Evolutionary conservation across 2,329 filamentous ascomycete species (phyloP).

Genomic region (Calonectria henricotiae): DNA sequence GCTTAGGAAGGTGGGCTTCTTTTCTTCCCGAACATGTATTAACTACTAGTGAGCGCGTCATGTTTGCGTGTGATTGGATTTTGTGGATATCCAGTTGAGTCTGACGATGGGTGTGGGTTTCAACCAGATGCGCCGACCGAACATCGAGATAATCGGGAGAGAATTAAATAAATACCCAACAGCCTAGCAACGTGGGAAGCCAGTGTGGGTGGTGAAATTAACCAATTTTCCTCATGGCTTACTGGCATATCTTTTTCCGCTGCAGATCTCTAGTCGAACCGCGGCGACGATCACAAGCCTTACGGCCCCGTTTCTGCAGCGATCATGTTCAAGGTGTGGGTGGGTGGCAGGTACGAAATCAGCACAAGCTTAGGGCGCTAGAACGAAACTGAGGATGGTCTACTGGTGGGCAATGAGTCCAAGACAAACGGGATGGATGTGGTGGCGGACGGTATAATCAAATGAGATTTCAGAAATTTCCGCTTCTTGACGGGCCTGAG

Average conservation of each 20-base stretch:
- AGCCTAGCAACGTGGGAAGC: not conserved
- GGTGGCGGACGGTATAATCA: constrained; percentile 1
- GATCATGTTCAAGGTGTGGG: constrained; percentile 19
- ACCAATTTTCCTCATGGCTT: constrained; percentile 12
- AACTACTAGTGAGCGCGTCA: constrained; percentile 10
- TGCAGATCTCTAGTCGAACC: not conserved
- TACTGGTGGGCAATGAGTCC: constrained; percentile 1
- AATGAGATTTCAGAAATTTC: constrained; percentile 17
- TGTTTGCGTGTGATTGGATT: constrained; percentile 4
- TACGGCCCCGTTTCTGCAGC: constrained; percentile 19
- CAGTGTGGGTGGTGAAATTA: constrained; percentile 15
- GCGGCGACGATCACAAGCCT: constrained; percentile 19
- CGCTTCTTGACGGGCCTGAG: not conserved
- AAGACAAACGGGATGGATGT: constrained; percentile 22
- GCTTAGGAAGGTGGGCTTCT: not conserved
- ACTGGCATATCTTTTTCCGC: not conserved
- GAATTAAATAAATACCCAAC: not conserved
- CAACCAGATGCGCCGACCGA: not conserved
- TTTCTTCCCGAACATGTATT: constrained; percentile 9
- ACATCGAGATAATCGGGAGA: constrained; percentile 15
- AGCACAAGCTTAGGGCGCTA: constrained; percentile 10
- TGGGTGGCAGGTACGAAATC: constrained; percentile 17
- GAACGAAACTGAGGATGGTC: constrained; percentile 9
- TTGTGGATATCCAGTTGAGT: not conserved
- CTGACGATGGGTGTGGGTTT: constrained; percentile 16